phyloP scores from a whole-genome alignment of 1,284 basidiomycete genomes.

The Cryptococcus hybrid region DNA sequence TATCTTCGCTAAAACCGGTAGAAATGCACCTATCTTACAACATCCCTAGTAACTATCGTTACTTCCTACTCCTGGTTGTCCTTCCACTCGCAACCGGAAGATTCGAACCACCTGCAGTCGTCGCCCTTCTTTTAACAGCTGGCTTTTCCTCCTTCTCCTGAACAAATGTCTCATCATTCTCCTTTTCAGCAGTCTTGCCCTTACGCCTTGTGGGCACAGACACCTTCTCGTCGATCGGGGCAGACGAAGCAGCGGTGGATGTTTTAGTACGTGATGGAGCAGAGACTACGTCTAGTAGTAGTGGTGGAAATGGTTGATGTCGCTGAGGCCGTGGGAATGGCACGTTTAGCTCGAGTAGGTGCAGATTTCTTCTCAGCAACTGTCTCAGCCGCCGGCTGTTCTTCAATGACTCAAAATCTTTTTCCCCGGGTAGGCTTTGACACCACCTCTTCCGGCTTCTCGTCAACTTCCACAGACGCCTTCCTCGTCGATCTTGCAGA shows the following conservation, averaged over 20 bases:
- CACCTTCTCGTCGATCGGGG: neutral
- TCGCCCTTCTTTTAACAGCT: conserved; percentile 1
- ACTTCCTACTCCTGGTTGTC: conserved; percentile 15
- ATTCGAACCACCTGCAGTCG: neutral
- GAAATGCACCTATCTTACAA: too few species aligned
- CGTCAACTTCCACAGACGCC: neutral
- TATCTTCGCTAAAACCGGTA: too few species aligned
- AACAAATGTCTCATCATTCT: conserved; percentile 11
- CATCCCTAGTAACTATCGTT: neutral
- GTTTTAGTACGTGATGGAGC: neutral
- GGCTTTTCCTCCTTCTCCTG: conserved; percentile 3
- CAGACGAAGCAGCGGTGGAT: neutral
- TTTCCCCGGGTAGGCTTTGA: conserved; percentile 8
- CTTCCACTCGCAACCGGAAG: conserved; percentile 7
- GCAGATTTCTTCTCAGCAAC: conserved; percentile 4
- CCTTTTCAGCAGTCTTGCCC: conserved; percentile 7
- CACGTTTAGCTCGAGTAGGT: neutral
- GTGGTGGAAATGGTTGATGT: neutral
- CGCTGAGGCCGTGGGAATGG: neutral
- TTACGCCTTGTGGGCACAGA: conserved; percentile 7
- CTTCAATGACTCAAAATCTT: conserved; percentile 11
- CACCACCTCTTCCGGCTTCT: neutral
- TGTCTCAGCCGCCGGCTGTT: conserved; percentile 4
- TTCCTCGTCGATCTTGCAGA: conserved; percentile 7
- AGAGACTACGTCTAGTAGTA: neutral